Evolutionary conservation across 2,329 filamentous ascomycete genomes (phyloP).

Genomic region (Diplodia seriata): DNA sequence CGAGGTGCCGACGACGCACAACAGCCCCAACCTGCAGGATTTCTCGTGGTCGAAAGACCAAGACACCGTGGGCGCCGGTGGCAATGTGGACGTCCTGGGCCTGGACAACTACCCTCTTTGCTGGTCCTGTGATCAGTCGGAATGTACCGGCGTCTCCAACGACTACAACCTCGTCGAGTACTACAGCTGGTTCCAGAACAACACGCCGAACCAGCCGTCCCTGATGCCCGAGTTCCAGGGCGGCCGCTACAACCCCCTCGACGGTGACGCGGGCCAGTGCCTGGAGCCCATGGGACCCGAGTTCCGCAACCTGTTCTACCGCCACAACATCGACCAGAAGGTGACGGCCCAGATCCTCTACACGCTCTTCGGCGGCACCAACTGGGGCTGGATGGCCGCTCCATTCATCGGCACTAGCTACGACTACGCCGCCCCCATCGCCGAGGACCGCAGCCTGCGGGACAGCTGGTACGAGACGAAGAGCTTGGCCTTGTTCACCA

Average conservation of each 20-base stretch:
- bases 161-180: slow-evolving; percentile 61
- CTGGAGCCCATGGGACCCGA: slow-evolving; percentile 62
- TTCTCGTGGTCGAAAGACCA: slow-evolving; percentile 68
- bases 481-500: slow-evolving; percentile 65
- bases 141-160: slow-evolving; percentile 66
- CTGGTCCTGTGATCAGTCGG: slow-evolving; percentile 68
- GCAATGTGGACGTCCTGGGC: slow-evolving; percentile 62
- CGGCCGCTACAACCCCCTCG: slow-evolving; percentile 68
- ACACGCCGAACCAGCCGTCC: slow-evolving; percentile 54
- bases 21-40: slow-evolving; percentile 63
- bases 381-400: slow-evolving; percentile 66
- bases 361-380: slow-evolving; percentile 71
- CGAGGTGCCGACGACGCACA: slow-evolving; percentile 63
- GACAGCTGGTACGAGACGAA: slow-evolving; percentile 70
- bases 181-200: slow-evolving; percentile 55
- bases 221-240: slow-evolving; percentile 68
- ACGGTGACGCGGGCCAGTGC: slow-evolving; percentile 64
- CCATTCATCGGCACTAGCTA: slow-evolving; percentile 67
- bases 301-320: slow-evolving; percentile 70
- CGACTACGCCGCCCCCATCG: slow-evolving; percentile 69
- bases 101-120: slow-evolving; percentile 62
- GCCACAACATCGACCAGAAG: slow-evolving; percentile 66
- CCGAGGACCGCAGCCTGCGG: slow-evolving; percentile 63
- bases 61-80: slow-evolving; percentile 54
- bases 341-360: slow-evolving; percentile 68